Evolutionary conservation across 768 basidiomycete species (phyloP).

Genomic region (Tulasnella sp.): DNA sequence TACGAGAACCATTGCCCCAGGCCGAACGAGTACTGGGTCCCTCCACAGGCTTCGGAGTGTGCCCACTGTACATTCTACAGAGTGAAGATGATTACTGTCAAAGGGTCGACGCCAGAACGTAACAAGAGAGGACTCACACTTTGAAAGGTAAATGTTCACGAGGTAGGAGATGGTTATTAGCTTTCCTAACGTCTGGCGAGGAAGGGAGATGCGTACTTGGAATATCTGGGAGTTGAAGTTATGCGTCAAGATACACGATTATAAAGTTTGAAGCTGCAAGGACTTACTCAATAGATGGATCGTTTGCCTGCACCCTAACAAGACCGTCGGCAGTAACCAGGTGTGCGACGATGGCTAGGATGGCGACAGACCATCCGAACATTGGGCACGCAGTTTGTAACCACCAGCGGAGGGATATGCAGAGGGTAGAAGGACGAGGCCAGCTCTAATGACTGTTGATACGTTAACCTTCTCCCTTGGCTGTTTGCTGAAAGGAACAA

Average conservation of each 20-base stretch:
- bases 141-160: neutral
- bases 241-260: too few relatives aligned
- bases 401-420: neutral
- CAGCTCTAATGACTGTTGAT: too few relatives aligned
- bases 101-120: neutral
- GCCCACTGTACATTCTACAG: neutral
- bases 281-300: neutral
- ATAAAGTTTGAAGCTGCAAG: too few relatives aligned
- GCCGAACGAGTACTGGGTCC: constrained; percentile 4
- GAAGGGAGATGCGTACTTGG: neutral
- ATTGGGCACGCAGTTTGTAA: neutral
- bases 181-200: neutral
- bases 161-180: neutral
- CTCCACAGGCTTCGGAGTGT: constrained; percentile 1
- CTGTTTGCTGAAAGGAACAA: neutral
- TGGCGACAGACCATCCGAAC: neutral
- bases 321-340: neutral
- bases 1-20: constrained; percentile 7
- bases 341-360: neutral
- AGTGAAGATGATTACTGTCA: neutral
- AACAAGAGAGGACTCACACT: neutral
- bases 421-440: neutral
- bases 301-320: neutral
- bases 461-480: neutral
- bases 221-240: neutral